These are phyloP conservation scores for Teunomyces aglyptinius DNA, from an alignment of 805 yeast genomes.

Conservation along the genomic window DNA sequence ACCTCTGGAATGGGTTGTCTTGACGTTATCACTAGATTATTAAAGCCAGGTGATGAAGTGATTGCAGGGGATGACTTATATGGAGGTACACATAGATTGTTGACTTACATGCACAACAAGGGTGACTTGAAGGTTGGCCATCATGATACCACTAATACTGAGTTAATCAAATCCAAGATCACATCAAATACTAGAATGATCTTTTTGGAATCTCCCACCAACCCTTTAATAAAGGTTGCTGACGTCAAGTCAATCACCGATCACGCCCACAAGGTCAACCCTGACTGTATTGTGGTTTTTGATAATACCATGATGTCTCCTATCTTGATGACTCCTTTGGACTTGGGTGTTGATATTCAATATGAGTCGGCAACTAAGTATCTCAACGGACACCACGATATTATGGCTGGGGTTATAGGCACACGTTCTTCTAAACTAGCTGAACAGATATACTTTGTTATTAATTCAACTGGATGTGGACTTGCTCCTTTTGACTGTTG, in stretches of 20 bases:
- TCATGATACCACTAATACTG: constrained; percentile 76
- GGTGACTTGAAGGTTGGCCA: constrained; percentile 68
- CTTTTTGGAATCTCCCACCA: constrained; percentile 88
- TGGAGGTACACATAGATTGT: constrained; percentile 88
- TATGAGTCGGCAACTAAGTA: constrained; percentile 94
- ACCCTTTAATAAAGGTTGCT: constrained; percentile 85
- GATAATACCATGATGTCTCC: constrained; percentile 99
- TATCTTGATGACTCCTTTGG: constrained; percentile 76
- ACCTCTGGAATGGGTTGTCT: constrained; percentile 91
- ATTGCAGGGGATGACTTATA: constrained; percentile 93
- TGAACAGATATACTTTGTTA: constrained; percentile 66
- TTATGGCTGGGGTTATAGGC: constrained; percentile 93
- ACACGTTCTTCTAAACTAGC: constrained; percentile 63
- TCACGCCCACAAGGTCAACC: constrained; percentile 64
- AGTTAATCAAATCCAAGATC: constrained; percentile 56
- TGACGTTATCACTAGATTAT: constrained; percentile 75
- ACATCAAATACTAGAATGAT: constrained; percentile 66
- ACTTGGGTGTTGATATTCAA: constrained; percentile 84
- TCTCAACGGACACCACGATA: constrained; percentile 91
- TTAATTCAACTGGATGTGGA: constrained; percentile 90
- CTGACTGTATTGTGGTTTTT: constrained; percentile 72
- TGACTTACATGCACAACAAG: constrained; percentile 65
- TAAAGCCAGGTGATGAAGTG: constrained; percentile 83
- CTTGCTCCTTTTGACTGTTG: constrained; percentile 91
- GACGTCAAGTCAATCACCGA: constrained; percentile 69